Percentiles rank a stretch among this genome's conserved stretches.
Conservation (phyloP, 345 rosid species). For the Syzygium aqueum region DNA sequence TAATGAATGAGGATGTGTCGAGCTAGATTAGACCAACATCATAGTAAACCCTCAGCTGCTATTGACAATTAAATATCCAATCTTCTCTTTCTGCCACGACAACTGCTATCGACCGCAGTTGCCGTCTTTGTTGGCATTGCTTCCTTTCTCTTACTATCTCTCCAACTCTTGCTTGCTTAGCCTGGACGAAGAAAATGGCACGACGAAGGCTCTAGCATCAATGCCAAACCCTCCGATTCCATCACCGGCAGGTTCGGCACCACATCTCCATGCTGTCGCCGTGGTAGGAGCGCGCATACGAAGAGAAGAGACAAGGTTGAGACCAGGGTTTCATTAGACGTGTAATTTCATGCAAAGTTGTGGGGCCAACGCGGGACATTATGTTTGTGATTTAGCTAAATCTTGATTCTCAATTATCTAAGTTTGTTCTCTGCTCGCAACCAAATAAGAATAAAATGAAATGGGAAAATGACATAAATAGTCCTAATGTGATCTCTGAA, state of each 20-base stretch:
- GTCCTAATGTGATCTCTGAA: too few species aligned
- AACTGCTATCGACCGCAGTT: neutral
- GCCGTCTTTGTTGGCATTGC: neutral
- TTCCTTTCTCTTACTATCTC: neutral
- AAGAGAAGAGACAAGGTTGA: neutral
- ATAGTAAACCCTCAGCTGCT: too few species aligned
- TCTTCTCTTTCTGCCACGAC: neutral
- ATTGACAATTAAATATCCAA: neutral
- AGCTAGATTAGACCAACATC: too few species aligned
- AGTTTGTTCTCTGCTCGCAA: neutral
- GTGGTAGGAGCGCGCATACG: neutral
- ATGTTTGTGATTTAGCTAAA: neutral
- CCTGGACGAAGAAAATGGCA: neutral
- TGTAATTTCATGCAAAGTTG: neutral
- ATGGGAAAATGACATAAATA: neutral
- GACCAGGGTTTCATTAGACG: neutral
- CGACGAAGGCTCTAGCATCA: neutral
- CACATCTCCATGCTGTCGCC: neutral
- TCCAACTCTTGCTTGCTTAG: neutral
- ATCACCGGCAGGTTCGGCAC: neutral
- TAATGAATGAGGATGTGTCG: too few species aligned
- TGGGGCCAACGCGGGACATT: neutral
- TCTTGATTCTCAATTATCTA: neutral
- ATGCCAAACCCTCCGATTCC: neutral
- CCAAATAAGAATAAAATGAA: neutral